Evolutionary conservation across 2,329 filamentous ascomycete genomes (phyloP), one percentile per base, ranked within the genome.

Genomic region (Cladosporium sp.): DNA sequence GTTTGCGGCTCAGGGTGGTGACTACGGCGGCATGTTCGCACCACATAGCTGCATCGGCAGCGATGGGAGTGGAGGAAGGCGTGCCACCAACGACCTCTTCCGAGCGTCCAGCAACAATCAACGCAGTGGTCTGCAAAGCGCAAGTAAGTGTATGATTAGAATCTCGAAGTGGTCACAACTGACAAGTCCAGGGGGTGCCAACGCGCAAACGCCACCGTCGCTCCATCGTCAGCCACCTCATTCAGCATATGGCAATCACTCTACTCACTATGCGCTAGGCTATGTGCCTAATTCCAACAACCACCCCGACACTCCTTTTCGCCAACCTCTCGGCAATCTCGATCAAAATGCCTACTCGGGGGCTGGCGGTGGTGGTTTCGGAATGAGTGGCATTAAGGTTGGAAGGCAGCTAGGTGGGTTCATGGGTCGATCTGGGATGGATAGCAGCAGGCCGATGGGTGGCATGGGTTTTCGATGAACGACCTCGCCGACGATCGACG

Each of bases 1-100:
- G 3, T 67, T 76, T 27, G 67, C 73, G 1, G 56, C 79, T 13
- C 67, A 72, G 20, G 53, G 51, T 22, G 52, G 47, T 38, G 41
- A 49, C n/a, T 33, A 18, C 38, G 43, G 47, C 5, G 33, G 32
- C 13, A 38, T 43, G 39, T 12, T 15, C 16, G 12, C 15, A 19
- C 18, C 30, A 9, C 51, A 53, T 13, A 55, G 46, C 18, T 52
- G 55, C 19, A 41, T 30, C 41, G 52, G 52, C 16, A 59, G 60
- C 40, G 51, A 54, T 30, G 60, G 59, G 13, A 61, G 59, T 35
- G 50, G 48, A 22, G 50, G 55, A 1, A 54, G 53, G 35, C 47
- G 35, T 18, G 22, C 40, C 29, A 32, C 38, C 25, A 35, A 35
- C 33, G 29, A 46, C 18, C 25, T 36, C 11, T 22, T 49, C 22